Percentiles rank a stretch among this genome's conserved stretches.
phyloP scores from a whole-genome alignment of 208 protist genomes.

The Wallacemonas rigidus region DNA sequence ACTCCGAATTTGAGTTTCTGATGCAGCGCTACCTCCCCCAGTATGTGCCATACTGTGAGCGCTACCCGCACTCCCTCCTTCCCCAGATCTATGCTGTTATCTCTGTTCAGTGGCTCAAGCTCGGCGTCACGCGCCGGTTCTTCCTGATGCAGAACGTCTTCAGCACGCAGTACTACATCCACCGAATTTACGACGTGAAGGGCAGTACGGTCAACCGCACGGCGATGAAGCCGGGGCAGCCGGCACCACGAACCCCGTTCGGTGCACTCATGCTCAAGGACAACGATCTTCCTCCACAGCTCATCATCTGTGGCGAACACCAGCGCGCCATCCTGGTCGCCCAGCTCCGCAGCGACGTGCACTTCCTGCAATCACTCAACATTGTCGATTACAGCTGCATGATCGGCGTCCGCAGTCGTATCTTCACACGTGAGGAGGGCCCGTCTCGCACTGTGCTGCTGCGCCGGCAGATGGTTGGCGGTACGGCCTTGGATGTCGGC shows the following conservation, averaged over 20 bases:
- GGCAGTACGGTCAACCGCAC: conserved; percentile 84
- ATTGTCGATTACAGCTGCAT: conserved; percentile 94
- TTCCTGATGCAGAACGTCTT: conserved; percentile 95
- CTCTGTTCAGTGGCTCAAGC: conserved; percentile 65
- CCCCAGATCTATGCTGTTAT: conserved; percentile 84
- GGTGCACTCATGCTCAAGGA: conserved; percentile 88
- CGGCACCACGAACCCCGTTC: conserved; percentile 70
- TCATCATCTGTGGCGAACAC: conserved; percentile 82
- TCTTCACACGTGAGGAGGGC: conserved; percentile 65
- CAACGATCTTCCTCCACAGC: conserved; percentile 80
- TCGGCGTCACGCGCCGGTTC: conserved; percentile 59
- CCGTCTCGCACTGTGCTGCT: conserved; percentile 65
- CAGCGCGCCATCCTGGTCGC: conserved; percentile 80
- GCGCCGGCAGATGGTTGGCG: conserved; percentile 18
- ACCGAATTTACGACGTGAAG: conserved; percentile 92
- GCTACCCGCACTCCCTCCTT: conserved; percentile 85
- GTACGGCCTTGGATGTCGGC: conserved; percentile 17
- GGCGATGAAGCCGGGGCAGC: conserved; percentile 48
- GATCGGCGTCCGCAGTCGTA: conserved; percentile 88
- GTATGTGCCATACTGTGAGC: conserved; percentile 82
- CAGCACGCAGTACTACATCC: conserved; percentile 83
- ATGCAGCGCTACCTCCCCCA: conserved; percentile 57
- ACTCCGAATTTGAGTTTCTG: conserved; percentile 79
- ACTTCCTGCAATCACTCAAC: conserved; percentile 72
- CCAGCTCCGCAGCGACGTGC: conserved; percentile 84